A percentile compares a stretch with the other conserved stretches of the same genome.
Evolutionary conservation across 2,329 filamentous ascomycete species (phyloP).

Genomic region (Westerdykella sp.): DNA sequence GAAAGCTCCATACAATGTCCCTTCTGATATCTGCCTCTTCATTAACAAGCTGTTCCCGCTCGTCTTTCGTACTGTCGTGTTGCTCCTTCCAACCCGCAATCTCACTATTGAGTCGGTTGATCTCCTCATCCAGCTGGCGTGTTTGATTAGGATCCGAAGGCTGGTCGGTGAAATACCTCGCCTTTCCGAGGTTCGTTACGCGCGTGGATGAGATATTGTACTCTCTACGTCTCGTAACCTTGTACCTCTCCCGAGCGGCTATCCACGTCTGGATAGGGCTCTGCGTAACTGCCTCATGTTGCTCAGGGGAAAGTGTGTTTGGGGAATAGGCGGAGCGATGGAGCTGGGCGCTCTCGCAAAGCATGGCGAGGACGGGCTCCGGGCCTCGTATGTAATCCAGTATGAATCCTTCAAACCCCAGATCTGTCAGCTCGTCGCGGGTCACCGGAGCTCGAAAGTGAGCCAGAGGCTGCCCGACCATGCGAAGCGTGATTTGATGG

Average conservation of each 20-base stretch:
- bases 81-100: conserved; percentile 35
- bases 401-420: conserved; percentile 73
- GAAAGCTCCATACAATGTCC: conserved; percentile 12
- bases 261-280: conserved; percentile 62
- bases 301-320: conserved; percentile 57
- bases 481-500: conserved; percentile 65
- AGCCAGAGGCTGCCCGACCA: conserved; percentile 50
- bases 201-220: conserved; percentile 71
- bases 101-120: conserved; percentile 41
- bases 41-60: conserved; percentile 25
- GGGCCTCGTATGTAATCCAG: conserved; percentile 76
- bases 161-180: conserved; percentile 69
- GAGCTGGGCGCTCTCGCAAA: conserved; percentile 67
- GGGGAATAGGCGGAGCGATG: conserved; percentile 62
- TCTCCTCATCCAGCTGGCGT: conserved; percentile 51
- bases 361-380: conserved; percentile 75
- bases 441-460: conserved; percentile 52
- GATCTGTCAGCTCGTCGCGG: conserved; percentile 48
- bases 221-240: conserved; percentile 65
- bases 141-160: conserved; percentile 64
- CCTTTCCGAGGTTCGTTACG: conserved; percentile 55
- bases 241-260: conserved; percentile 51
- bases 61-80: conserved; percentile 37
- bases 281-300: conserved; percentile 60
- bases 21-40: conserved; percentile 12